These are phyloP conservation scores for Neurospora sp. DNA, from an alignment of 495 filamentous ascomycete species.

Conservation along the genomic window DNA sequence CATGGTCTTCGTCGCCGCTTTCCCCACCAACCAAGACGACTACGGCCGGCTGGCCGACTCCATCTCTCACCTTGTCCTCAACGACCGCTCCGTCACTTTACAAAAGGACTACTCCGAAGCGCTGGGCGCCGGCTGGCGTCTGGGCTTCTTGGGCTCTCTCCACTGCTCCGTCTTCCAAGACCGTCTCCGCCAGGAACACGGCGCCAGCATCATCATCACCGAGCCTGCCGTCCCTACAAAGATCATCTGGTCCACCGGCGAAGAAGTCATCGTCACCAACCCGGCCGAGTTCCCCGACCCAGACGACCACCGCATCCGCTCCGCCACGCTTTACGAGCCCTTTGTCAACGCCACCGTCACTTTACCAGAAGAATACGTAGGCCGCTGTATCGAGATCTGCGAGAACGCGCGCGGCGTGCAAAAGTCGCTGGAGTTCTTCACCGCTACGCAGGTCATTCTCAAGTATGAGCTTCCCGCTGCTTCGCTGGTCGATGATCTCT, in stretches of 20 bases:
- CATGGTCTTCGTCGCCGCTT: constrained; percentile 98
- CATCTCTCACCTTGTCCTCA: constrained; percentile 85
- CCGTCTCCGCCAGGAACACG: constrained; percentile 88
- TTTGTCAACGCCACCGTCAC: constrained; percentile 82
- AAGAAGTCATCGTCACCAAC: constrained; percentile 63
- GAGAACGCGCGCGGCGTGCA: constrained; percentile 83
- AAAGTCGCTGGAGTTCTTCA: constrained; percentile 79
- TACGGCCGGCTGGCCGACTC: constrained; percentile 86
- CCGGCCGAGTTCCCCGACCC: constrained; percentile 77
- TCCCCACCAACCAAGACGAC: constrained; percentile 80
- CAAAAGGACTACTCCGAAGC: constrained; percentile 92
- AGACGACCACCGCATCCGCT: constrained; percentile 44
- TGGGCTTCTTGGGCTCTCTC: constrained; percentile 91
- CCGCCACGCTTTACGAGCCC: constrained; percentile 64
- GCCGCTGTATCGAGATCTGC: constrained; percentile 90
- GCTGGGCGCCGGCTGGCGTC: constrained; percentile 82
- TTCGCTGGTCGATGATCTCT: constrained; percentile 91
- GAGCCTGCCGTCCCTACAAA: constrained; percentile 91
- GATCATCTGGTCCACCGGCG: constrained; percentile 64
- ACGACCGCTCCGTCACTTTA: constrained; percentile 88
- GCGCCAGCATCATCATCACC: constrained; percentile 91
- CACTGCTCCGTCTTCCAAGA: constrained; percentile 99
- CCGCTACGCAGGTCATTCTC: constrained; percentile 86
- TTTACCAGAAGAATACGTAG: constrained; percentile 85
- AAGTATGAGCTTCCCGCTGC: constrained; percentile 84